Base-by-base conservation (phyloP, 169 alveolate genomes). In the Plasmodium relictum region DNA sequence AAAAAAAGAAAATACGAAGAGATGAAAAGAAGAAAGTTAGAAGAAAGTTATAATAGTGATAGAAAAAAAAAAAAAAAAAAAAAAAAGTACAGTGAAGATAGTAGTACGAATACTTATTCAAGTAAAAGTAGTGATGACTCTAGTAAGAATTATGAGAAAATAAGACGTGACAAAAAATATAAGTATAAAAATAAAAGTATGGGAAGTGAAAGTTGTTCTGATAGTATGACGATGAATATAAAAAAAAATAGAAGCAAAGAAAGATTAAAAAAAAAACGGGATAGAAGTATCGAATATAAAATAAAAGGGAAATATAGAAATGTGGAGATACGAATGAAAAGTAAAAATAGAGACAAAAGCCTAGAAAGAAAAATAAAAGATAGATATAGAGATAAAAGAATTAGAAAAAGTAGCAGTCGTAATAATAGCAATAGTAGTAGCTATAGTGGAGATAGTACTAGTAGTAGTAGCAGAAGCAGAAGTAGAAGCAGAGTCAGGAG, bases 321-420 rank as follows among this genome's bases (percentile, higher is more conserved):
- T 78, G 70, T 78, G 2, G 89, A 78, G 45, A 58, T 78, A 20
- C 71, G 89, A n/a, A 65, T 63, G 70, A 63, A 50, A 52, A 69
- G 76, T 41, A 65, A 70, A 24, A 37, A 78, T 42, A 63, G 69
- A 16, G 39, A 44, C 62, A 65, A 42, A 54, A 62, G 88, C 37
- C 54, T 0, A 20, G 65, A 42, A n/a, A 24, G 44, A 42, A 63
- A 74, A 18, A 65, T 48, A 37, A 65, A 69, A n/a, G 78, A 69
- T n/a, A 18, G 41, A 56, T 18, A 16, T 24, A 71, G 66, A 24
- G 83, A 73, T 26, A 62, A 41, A 52, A 50, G 44, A 16, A 37
- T 7, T 44, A 22, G 6, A 44, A 14, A 24, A n/a, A 20, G 44
- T 0, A 24, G 26, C 4, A 8, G 31, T 39, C 48, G 52, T 8